Evolutionary conservation across 129 eudicot genomes (phyloP), one percentile per base, ranked within the genome.

Genomic region (Scalesia atractyloides): DNA sequence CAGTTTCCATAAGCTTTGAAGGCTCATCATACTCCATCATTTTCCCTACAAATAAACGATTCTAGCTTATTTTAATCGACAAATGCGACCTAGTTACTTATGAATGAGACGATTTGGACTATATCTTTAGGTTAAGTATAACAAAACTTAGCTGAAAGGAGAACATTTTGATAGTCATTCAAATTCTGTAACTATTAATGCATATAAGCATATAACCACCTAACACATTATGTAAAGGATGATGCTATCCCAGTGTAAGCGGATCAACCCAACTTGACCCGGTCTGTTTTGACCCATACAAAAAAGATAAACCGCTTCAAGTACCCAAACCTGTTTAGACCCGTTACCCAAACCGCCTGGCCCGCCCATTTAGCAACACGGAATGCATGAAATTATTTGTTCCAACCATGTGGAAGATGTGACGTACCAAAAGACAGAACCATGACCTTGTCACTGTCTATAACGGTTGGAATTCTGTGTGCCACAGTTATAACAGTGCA

Each of bases 401-500:
- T 48, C 4, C 9, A 26, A 43, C 13, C 10, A 67, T 9, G 69
- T 30, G 67, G 24, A 37, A 72, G 48, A 47, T 7, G 5, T 5
- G 37, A 49, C 88, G 1, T 87, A 88, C 92, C 97, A 52, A 75
- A 85, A 43, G 88, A 82, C 39, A 91, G 87, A 69, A 88, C 89
- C 91, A 92, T 79, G 49, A 91, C 96, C 86, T 82, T 83, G 77
- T 88, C 91, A 43, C 96, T 88, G 69, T 92, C 96, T 60, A 86
- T 78, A 20, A 92, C 96, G 0, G 97, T 86, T 36, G 97, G 93
- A 64, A 92, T 84, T 48, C 97, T 77, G 59, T 92, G 97, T 5
- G 97, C 97, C 2, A 92, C 84, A 0, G 96, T 92, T 64, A 88
- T 68, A 0, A 92, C 90, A 0, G 97, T 92, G 76, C 96, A 89